Conservation (phyloP, 768 basidiomycete genomes). For the Calocera cornea region DNA sequence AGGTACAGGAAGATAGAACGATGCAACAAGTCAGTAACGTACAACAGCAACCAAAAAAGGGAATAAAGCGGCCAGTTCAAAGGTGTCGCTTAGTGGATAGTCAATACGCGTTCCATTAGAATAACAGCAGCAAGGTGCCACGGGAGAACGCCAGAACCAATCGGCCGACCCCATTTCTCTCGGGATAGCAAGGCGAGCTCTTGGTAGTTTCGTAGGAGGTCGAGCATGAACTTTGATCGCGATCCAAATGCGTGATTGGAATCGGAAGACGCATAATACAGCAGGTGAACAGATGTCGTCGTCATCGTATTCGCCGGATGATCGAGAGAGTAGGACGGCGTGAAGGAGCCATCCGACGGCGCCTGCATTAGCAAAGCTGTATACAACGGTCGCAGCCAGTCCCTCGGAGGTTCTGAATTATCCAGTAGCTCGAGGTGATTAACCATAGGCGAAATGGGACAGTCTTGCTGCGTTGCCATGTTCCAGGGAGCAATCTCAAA, state of each 20-base stretch:
- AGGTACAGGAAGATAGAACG: not conserved
- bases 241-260: slow-evolving; percentile 26
- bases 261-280: slow-evolving; percentile 35
- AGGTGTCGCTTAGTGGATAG: slow-evolving; percentile 9
- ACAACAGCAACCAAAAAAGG: not conserved
- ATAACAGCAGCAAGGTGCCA: slow-evolving; percentile 52
- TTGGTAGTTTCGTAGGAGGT: slow-evolving; percentile 55
- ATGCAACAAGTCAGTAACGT: not conserved
- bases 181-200: slow-evolving; percentile 52
- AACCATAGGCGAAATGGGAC: slow-evolving; percentile 27
- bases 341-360: slow-evolving; percentile 34
- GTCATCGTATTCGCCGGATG: not conserved
- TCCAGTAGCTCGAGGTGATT: slow-evolving; percentile 16
- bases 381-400: slow-evolving; percentile 39
- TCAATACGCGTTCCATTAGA: slow-evolving; percentile 11
- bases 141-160: slow-evolving; percentile 35
- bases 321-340: slow-evolving; percentile 27
- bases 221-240: slow-evolving; percentile 30
- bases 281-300: slow-evolving; percentile 42
- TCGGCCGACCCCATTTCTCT: slow-evolving; percentile 29
- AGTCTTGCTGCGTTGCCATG: slow-evolving; percentile 19
- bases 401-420: slow-evolving; percentile 26
- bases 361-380: slow-evolving; percentile 47
- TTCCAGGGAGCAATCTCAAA: slow-evolving; percentile 32
- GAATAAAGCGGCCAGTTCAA: not conserved